These are phyloP conservation scores for Selaginella tamariscina DNA, from an alignment of 75 land plant species.

Conservation along the genomic window DNA sequence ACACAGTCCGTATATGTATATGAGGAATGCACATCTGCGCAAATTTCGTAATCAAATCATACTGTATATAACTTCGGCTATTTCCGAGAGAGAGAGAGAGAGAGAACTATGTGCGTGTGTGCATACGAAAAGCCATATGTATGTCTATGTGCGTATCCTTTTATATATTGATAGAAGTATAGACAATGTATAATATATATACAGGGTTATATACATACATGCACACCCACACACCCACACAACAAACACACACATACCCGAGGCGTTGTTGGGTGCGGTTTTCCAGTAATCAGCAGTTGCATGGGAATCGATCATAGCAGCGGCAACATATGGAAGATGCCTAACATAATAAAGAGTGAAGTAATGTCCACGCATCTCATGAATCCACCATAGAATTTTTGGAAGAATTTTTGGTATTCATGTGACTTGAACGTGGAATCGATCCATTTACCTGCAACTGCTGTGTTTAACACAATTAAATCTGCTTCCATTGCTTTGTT, in stretches of 20 bases:
- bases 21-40: no score
- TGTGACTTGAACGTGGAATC: constrained; percentile 45
- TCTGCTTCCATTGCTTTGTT: constrained; percentile 50
- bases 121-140: no score
- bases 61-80: no score
- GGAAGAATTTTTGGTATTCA: constrained; percentile 40
- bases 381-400: constrained; percentile 92
- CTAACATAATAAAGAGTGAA: constrained; percentile 67
- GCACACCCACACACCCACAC: background rate
- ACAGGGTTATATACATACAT: background rate
- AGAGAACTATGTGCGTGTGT: no score
- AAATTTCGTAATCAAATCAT: no score
- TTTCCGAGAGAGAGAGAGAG: no score
- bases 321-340: constrained; percentile 72
- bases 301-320: constrained; percentile 85
- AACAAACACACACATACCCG: constrained; percentile 28
- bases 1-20: no score
- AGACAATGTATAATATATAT: no score
- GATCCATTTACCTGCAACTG: constrained; percentile 90
- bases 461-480: constrained; percentile 78
- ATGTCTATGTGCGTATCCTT: no score
- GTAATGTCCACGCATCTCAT: constrained; percentile 95
- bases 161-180: no score
- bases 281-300: constrained; percentile 74
- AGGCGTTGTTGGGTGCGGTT: constrained; percentile 59